A percentile compares a stretch with the other conserved stretches of the same genome.
Conservation (phyloP, 2,329 filamentous ascomycete species). For the Sporothrix luriei region DNA sequence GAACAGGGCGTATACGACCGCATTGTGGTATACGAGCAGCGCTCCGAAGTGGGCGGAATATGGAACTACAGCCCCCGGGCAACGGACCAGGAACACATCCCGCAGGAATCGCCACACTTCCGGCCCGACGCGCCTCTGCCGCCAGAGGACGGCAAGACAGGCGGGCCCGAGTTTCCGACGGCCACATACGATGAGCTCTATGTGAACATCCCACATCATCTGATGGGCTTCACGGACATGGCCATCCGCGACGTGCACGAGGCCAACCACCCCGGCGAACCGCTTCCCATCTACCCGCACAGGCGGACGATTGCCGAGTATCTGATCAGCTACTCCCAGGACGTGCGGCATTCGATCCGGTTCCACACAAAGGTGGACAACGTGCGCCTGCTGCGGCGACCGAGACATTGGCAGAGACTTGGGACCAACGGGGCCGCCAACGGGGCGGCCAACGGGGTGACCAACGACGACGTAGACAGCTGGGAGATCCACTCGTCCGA, state of each 20-base stretch:
- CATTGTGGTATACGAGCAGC: conserved; percentile 82
- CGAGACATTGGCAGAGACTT: conserved; percentile 1
- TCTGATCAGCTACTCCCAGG: conserved; percentile 69
- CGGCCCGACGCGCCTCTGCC: conserved; percentile 66
- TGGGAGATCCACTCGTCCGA: conserved; percentile 66
- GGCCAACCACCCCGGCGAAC: conserved; percentile 45
- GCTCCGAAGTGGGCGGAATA: conserved; percentile 73
- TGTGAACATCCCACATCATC: conserved; percentile 78
- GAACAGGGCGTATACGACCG: conserved; percentile 68
- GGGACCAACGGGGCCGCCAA: background rate
- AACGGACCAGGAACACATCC: conserved; percentile 57
- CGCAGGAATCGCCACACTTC: conserved; percentile 67
- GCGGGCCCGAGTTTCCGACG: conserved; percentile 68
- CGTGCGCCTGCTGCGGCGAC: conserved; percentile 50
- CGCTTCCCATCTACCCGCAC: conserved; percentile 68
- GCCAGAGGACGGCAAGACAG: conserved; percentile 39
- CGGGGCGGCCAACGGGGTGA: background rate
- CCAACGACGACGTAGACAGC: conserved; percentile 42
- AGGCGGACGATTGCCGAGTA: conserved; percentile 73
- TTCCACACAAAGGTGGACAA: conserved; percentile 72
- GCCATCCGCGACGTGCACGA: conserved; percentile 56
- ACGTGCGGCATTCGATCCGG: conserved; percentile 66
- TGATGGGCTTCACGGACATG: conserved; percentile 80
- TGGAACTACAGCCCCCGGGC: conserved; percentile 74
- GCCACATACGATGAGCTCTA: conserved; percentile 82